A percentile compares a stretch with the other conserved stretches of the same genome.
phyloP scores from a whole-genome alignment of 179 eudicot genomes.

The Nepenthes alata region DNA sequence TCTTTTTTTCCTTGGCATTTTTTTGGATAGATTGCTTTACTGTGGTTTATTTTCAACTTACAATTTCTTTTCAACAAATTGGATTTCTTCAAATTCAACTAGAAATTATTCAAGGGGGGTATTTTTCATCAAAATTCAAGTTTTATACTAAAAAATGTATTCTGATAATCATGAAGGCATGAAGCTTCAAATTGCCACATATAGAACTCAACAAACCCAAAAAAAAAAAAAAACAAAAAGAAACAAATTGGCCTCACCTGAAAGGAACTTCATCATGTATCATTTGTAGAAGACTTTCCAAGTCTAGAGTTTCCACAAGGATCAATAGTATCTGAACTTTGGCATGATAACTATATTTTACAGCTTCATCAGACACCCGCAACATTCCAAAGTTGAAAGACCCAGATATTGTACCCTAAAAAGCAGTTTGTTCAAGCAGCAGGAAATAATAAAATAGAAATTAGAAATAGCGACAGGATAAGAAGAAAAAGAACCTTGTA shows the following conservation, averaged over 20 bases:
- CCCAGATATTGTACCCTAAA: conserved; percentile 58
- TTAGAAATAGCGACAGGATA: conserved; percentile 10
- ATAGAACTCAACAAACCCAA: no score
- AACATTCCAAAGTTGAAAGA: conserved; percentile 59
- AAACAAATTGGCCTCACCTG: conserved; percentile 31
- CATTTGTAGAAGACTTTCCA: conserved; percentile 87
- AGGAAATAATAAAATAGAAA: conserved; percentile 9
- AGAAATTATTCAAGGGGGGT: no score
- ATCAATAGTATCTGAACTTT: conserved; percentile 82
- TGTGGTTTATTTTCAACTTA: no score
- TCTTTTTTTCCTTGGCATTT: no score
- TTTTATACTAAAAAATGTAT: no score
- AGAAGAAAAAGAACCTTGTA: conserved; percentile 49
- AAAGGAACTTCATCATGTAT: conserved; percentile 74
- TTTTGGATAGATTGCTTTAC: no score
- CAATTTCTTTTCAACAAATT: no score
- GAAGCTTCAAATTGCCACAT: no score
- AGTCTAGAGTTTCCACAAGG: conserved; percentile 74
- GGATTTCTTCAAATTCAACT: no score
- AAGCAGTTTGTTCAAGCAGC: conserved; percentile 10
- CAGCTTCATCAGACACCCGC: conserved; percentile 71
- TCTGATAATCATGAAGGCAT: no score
- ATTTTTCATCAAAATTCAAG: no score
- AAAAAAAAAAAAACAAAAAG: neutral
- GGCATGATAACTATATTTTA: conserved; percentile 50